Conservation (phyloP, 2,329 filamentous ascomycete species). For the Nemania sp. region DNA sequence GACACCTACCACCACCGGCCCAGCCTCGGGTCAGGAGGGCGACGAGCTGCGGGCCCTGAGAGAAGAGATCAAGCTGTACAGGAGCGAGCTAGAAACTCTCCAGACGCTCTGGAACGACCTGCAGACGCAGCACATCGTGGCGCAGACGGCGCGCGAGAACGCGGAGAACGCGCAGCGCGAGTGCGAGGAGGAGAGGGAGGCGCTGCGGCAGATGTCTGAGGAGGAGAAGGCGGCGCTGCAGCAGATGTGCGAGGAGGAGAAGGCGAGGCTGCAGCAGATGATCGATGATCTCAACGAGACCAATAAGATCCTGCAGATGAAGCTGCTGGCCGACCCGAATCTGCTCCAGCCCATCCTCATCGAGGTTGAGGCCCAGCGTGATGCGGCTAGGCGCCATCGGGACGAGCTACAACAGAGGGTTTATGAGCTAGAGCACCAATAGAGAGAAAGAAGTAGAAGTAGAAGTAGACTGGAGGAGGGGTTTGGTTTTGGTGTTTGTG, state of each 20-base stretch:
- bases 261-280: background rate
- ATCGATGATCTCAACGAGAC: background rate
- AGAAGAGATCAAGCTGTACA: conserved; percentile 9
- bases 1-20: no score
- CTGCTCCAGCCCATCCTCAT: conserved; percentile 19
- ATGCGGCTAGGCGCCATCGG: conserved; percentile 3
- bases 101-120: conserved; percentile 23
- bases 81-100: conserved; percentile 8
- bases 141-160: conserved; percentile 8
- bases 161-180: background rate
- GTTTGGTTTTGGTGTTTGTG: background rate
- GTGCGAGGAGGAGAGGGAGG: background rate
- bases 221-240: background rate
- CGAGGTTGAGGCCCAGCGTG: conserved; percentile 25
- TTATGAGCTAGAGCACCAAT: background rate
- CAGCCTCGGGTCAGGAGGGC: no score
- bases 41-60: background rate
- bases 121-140: conserved; percentile 9
- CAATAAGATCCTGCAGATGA: conserved; percentile 20
- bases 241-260: background rate
- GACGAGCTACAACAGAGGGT: background rate
- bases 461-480: background rate
- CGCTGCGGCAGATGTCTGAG: background rate
- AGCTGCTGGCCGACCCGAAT: conserved; percentile 16
- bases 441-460: background rate